A percentile compares a stretch with the other conserved stretches of the same genome.
These are phyloP conservation scores for Candida silvicultrix DNA, from an alignment of 805 yeast species.

Conservation along the genomic window DNA sequence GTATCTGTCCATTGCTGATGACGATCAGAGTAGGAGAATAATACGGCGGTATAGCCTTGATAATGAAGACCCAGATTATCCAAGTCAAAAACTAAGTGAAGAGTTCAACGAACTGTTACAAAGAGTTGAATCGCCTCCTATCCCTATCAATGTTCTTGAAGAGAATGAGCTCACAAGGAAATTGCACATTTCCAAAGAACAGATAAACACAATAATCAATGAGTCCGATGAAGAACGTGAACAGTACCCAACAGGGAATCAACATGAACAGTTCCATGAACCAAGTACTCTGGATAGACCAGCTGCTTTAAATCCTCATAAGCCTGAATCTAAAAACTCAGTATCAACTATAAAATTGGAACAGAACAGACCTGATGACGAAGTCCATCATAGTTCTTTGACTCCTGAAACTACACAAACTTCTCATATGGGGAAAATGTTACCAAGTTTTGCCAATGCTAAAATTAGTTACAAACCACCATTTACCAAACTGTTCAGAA, in stretches of 20 bases:
- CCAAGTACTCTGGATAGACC: background rate
- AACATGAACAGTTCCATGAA: background rate
- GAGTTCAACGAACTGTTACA: conserved; percentile 10
- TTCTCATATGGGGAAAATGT: background rate
- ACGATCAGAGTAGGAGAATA: conserved; percentile 19
- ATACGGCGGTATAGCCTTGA: conserved; percentile 13
- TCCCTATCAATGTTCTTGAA: conserved; percentile 22
- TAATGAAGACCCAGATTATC: background rate
- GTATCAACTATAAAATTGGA: background rate
- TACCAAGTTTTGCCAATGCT: too few species aligned
- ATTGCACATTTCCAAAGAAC: background rate
- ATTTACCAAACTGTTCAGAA: conserved; percentile 19
- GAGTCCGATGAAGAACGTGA: background rate
- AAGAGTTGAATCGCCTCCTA: conserved; percentile 22
- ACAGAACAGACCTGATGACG: too few species aligned
- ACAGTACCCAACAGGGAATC: too few species aligned
- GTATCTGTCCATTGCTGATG: conserved; percentile 13
- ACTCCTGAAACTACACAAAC: background rate
- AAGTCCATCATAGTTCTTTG: background rate
- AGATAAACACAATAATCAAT: background rate
- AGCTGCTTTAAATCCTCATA: background rate
- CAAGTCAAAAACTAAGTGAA: background rate
- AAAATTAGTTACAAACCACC: conserved; percentile 9
- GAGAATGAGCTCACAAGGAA: conserved; percentile 10
- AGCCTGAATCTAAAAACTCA: background rate